Conservation (phyloP, 2,329 filamentous ascomycete genomes). For the Colletotrichum chrysophilum region DNA sequence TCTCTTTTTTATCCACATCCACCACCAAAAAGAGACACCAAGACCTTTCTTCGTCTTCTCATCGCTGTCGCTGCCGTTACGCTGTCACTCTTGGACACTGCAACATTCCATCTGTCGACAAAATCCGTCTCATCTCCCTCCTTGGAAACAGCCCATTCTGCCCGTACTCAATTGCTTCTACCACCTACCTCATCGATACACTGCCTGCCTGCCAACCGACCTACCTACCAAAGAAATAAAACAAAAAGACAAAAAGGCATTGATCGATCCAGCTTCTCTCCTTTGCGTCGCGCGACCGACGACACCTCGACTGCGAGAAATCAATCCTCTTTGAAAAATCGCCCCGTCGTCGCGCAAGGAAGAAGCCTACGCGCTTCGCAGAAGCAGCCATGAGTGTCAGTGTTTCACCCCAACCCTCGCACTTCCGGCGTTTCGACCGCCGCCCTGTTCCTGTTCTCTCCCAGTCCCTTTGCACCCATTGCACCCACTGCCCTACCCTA, state of each 20-base stretch:
- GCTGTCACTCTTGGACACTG: not conserved
- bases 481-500: not conserved
- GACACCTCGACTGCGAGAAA: not conserved
- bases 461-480: not conserved
- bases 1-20: not conserved
- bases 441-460: constrained; percentile 1
- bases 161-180: constrained; percentile 21
- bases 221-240: not conserved
- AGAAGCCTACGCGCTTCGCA: constrained; percentile 24
- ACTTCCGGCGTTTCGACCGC: constrained; percentile 25
- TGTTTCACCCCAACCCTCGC: constrained; percentile 36
- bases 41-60: not conserved
- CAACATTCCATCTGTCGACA: not conserved
- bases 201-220: not conserved
- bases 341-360: constrained; percentile 20
- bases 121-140: constrained; percentile 11
- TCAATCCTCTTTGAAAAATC: not conserved
- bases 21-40: not conserved
- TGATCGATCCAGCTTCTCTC: not conserved
- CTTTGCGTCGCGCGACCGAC: not conserved
- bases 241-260: not conserved
- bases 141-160: constrained; percentile 6
- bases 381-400: constrained; percentile 54
- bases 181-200: not conserved
- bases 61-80: not conserved